These are phyloP conservation scores for Exophiala viscosa DNA, from an alignment of 2,329 filamentous ascomycete species.

Conservation along the genomic window DNA sequence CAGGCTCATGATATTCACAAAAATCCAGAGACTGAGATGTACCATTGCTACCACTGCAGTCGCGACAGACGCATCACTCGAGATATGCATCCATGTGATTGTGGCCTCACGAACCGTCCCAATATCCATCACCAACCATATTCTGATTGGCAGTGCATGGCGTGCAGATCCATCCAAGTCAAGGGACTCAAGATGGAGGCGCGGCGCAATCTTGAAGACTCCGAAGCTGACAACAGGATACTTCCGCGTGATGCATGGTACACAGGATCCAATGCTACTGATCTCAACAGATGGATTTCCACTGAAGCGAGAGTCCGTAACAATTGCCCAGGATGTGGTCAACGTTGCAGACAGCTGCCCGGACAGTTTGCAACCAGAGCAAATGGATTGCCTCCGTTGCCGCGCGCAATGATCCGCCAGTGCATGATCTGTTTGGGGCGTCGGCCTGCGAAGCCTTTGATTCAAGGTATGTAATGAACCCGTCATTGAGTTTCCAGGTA, in stretches of 20 bases:
- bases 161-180: neutral
- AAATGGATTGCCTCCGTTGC: neutral
- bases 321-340: slow-evolving; percentile 12
- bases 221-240: neutral
- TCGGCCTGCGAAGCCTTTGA: neutral
- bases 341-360: neutral
- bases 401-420: slow-evolving; percentile 6
- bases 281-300: slow-evolving; percentile 11
- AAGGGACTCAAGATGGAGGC: slow-evolving; percentile 1
- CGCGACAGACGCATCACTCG: neutral
- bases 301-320: slow-evolving; percentile 3
- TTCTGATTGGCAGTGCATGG: slow-evolving; percentile 12
- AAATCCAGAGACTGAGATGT: slow-evolving; percentile 6
- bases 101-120: neutral
- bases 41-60: slow-evolving; percentile 15
- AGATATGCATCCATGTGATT: neutral
- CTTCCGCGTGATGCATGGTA: neutral
- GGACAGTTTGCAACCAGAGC: neutral
- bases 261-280: neutral
- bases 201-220: slow-evolving; percentile 2
- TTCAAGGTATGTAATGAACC: neutral
- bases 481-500: neutral
- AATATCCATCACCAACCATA: slow-evolving; percentile 3
- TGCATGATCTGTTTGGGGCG: slow-evolving; percentile 12
- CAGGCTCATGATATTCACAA: neutral